Percentiles rank a stretch among this genome's conserved stretches.
phyloP scores from a whole-genome alignment of 768 basidiomycete genomes.

The Boletus fagicola region DNA sequence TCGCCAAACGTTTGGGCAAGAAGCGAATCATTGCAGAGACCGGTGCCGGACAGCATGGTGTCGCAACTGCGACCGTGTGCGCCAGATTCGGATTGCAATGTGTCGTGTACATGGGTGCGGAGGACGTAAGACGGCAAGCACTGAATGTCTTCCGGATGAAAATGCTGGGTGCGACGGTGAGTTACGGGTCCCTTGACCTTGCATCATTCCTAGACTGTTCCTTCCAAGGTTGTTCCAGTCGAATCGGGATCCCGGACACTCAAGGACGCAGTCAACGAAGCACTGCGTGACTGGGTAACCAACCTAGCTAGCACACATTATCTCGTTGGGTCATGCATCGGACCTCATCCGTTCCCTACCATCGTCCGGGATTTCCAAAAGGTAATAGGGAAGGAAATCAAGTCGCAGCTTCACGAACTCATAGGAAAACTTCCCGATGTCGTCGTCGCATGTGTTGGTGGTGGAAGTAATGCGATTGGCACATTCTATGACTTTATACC shows the following conservation, averaged over 20 bases:
- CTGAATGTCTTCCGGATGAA: slow-evolving; percentile 97
- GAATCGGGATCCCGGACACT: slow-evolving; percentile 91
- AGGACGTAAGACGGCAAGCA: slow-evolving; percentile 94
- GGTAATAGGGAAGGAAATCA: slow-evolving; percentile 94
- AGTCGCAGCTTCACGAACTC: slow-evolving; percentile 68
- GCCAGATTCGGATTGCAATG: slow-evolving; percentile 96
- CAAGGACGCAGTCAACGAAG: slow-evolving; percentile 98
- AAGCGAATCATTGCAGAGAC: slow-evolving; percentile 98
- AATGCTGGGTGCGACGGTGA: slow-evolving; percentile 91
- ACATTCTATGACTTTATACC: slow-evolving; percentile 96
- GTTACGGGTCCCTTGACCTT: not conserved
- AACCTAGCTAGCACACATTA: slow-evolving; percentile 94
- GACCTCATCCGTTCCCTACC: slow-evolving; percentile 98
- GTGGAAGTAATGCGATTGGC: slow-evolving; percentile 96
- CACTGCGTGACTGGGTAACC: slow-evolving; percentile 98
- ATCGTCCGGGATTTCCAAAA: slow-evolving; percentile 98
- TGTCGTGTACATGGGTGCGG: slow-evolving; percentile 96
- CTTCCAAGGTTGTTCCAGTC: slow-evolving; percentile 81
- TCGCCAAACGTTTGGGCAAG: slow-evolving; percentile 93
- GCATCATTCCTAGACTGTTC: not conserved
- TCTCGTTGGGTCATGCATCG: slow-evolving; percentile 95
- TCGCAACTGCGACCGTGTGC: slow-evolving; percentile 97
- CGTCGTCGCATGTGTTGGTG: slow-evolving; percentile 96
- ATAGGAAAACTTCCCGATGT: slow-evolving; percentile 89
- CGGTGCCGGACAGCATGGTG: slow-evolving; percentile 98